Percentiles rank a stretch among this genome's conserved stretches.
These are phyloP conservation scores for Conticribra weissflogii DNA, from an alignment of 108 stramenopile genomes.

Conservation along the genomic window DNA sequence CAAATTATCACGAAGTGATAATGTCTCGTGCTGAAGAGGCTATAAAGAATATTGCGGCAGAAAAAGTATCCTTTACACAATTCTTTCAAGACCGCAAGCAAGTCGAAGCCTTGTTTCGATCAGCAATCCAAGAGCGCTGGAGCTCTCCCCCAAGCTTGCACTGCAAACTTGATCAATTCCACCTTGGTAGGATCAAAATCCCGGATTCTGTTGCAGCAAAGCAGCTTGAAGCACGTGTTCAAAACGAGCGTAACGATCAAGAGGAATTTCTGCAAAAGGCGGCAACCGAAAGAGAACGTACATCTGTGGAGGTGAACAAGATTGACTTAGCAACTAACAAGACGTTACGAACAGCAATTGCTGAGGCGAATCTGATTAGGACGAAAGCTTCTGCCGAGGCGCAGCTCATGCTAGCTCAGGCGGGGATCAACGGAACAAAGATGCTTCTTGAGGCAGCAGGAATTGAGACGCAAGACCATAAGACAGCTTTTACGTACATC, in stretches of 20 bases:
- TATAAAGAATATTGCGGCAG: slow-evolving; percentile 53
- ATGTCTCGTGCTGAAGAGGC: slow-evolving; percentile 50
- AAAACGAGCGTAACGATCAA: slow-evolving; percentile 53
- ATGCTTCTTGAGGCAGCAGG: slow-evolving; percentile 28
- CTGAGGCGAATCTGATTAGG: slow-evolving; percentile 46
- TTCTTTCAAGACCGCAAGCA: slow-evolving; percentile 47
- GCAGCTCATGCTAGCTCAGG: slow-evolving; percentile 28
- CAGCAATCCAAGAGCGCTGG: slow-evolving; percentile 51
- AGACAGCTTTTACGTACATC: slow-evolving; percentile 53
- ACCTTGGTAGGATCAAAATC: slow-evolving; percentile 55
- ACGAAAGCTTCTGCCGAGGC: slow-evolving; percentile 40
- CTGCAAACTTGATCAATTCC: slow-evolving; percentile 55
- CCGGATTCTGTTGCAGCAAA: slow-evolving; percentile 54
- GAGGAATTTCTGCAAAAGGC: slow-evolving; percentile 55
- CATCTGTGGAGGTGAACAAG: slow-evolving; percentile 52
- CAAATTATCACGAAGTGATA: slow-evolving; percentile 37
- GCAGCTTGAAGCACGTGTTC: slow-evolving; percentile 48
- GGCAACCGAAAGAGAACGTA: slow-evolving; percentile 50
- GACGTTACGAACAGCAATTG: slow-evolving; percentile 39
- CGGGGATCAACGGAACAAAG: slow-evolving; percentile 46
- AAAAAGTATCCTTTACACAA: slow-evolving; percentile 40
- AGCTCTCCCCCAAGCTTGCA: slow-evolving; percentile 36
- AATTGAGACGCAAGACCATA: slow-evolving; percentile 49
- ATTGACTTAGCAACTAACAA: slow-evolving; percentile 47
- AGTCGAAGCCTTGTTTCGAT: slow-evolving; percentile 47